Percentiles rank a stretch among this genome's conserved stretches.
Conservation (phyloP, 345 rosid species). For the Jatropha curcas region DNA sequence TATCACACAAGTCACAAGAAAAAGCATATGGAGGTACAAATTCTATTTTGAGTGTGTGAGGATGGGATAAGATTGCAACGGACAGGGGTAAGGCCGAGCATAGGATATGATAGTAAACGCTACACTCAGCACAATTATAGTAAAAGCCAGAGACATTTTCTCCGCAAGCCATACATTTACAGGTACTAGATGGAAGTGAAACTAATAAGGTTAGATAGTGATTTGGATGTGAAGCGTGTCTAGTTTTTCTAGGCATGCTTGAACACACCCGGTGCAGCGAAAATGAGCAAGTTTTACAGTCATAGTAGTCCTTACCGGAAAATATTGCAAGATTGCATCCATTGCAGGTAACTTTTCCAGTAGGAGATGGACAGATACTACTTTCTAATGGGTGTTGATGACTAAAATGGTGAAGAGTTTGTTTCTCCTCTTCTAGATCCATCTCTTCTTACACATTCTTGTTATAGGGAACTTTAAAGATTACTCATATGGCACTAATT, state of each 20-base stretch:
- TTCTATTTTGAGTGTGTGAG: constrained; percentile 48
- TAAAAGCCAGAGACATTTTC: constrained; percentile 39
- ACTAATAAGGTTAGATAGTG: constrained; percentile 36
- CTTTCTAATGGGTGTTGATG: constrained; percentile 42
- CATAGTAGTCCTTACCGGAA: constrained; percentile 36
- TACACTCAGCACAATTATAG: constrained; percentile 39
- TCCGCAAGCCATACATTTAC: constrained; percentile 46
- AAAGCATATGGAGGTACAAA: constrained; percentile 47
- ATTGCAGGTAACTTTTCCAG: constrained; percentile 15
- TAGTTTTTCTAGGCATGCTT: constrained; percentile 40
- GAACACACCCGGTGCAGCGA: constrained; percentile 43
- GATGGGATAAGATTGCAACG: constrained; percentile 35
- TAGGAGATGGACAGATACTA: background rate
- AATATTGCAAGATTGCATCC: constrained; percentile 38
- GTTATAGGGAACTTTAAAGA: no score
- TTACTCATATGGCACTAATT: no score
- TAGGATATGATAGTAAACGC: constrained; percentile 39
- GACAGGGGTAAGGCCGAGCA: constrained; percentile 48
- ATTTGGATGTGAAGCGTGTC: constrained; percentile 42
- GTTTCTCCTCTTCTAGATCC: constrained; percentile 14
- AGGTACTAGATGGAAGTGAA: constrained; percentile 18
- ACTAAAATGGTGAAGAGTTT: constrained; percentile 40
- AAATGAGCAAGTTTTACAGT: constrained; percentile 46
- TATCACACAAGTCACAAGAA: constrained; percentile 46
- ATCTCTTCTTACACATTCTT: background rate